Base-by-base conservation (phyloP, 2,329 filamentous ascomycete species). In the Fusarium sp. region DNA sequence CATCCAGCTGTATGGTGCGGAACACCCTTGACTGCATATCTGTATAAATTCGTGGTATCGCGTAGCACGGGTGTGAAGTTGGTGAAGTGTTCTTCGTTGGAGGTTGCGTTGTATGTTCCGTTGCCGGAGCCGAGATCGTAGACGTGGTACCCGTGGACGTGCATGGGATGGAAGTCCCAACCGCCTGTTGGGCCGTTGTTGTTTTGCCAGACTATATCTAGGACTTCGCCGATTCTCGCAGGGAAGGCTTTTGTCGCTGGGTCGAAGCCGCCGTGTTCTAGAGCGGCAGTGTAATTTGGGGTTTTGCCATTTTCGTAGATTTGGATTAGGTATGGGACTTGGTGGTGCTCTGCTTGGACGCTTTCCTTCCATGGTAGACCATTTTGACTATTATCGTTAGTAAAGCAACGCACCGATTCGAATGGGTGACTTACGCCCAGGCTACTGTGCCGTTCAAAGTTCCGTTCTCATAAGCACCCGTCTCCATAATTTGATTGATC, bases 191-290 rank as follows among this genome's bases (percentile, higher is more conserved):
- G 66, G 0, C 56, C 76, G 37, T 75, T 74, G 73, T 79, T 83
- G 69, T 82, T 84, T 44, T 81, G 77, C 69, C 84, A 79, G 7
- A 89, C 82, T 21, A 87, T 84, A 58, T 87, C 85, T 6, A 88
- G 75, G 1, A 88, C 84, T 72, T 90, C 88, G 26, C 87, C 87
- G 3, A 88, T 72, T 44, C 81, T 79, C 1, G 84, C 86, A 0
- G 88, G 85, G 72, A 84, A 90, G 0, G 84, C 81, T 13, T 79
- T 76, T 0, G 81, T 84, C 1, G 62, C 70, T 0, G 86, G 86
- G 63, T 90, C 88, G 79, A 84, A 88, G 18, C 86, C 87, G 18
- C 78, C 65, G 69, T 88, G 85, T 14, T 74, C 73, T 0, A 87
- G 23, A 0, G 87, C 87, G 0, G 79, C 81, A 0, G 81, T 78